Conservation (phyloP, 1,284 basidiomycete species). For the Melampsora larici-populina region DNA sequence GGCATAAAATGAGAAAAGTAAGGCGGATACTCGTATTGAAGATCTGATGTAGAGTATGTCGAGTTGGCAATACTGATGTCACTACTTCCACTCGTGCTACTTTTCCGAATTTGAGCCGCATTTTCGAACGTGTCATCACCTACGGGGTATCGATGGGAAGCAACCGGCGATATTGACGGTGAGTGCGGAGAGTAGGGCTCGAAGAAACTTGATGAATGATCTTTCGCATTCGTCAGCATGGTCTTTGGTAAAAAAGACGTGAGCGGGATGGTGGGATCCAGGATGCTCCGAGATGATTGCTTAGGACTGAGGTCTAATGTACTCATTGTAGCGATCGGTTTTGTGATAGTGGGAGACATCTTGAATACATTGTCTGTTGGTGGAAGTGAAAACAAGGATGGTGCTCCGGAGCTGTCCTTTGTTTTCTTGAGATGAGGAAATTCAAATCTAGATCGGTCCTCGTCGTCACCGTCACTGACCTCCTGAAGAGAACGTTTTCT, state of each 20-base stretch:
- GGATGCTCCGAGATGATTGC: neutral
- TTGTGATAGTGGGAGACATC: neutral
- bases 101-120: neutral
- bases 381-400: neutral
- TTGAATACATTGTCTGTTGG: neutral
- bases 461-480: neutral
- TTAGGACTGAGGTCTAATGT: neutral
- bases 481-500: neutral
- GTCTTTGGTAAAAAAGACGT: neutral
- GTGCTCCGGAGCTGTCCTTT: neutral
- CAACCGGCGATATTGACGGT: neutral
- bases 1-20: neutral
- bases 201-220: neutral
- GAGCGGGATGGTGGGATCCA: neutral
- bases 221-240: neutral
- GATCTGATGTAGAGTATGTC: neutral
- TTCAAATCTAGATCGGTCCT: neutral
- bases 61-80: neutral
- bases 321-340: neutral
- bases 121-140: neutral
- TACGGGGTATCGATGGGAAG: neutral
- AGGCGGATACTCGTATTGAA: neutral
- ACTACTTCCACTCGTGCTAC: conserved; percentile 1
- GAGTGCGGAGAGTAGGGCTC: conserved; percentile 1
- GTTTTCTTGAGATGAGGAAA: neutral